phyloP scores from a whole-genome alignment of 495 filamentous ascomycete species.

The Aspergillus carlsbadensis region DNA sequence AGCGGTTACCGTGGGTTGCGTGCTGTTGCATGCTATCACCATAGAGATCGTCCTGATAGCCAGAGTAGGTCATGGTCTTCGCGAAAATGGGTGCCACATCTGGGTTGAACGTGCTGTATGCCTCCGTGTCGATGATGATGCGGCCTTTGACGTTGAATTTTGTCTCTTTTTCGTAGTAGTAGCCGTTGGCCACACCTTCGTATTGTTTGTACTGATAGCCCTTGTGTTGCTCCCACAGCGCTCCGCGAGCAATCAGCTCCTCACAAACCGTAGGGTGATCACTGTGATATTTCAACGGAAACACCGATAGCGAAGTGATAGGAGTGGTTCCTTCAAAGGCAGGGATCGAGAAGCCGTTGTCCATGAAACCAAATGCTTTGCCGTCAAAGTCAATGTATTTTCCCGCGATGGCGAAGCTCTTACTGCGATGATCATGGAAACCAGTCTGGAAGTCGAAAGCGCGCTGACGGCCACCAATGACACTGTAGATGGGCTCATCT shows the following conservation, averaged over 20 bases:
- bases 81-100: slow-evolving; percentile 23
- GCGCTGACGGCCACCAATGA: not conserved
- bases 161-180: slow-evolving; percentile 26
- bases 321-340: slow-evolving; percentile 55
- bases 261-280: slow-evolving; percentile 26
- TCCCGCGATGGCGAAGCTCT: not conserved
- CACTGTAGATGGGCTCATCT: not conserved
- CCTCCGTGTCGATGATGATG: slow-evolving; percentile 55
- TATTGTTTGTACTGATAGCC: slow-evolving; percentile 65
- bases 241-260: slow-evolving; percentile 45
- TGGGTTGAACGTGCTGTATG: slow-evolving; percentile 37
- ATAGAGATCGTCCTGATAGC: too few species aligned
- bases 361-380: slow-evolving; percentile 51
- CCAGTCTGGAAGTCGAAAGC: slow-evolving; percentile 39
- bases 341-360: slow-evolving; percentile 41
- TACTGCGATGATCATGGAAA: slow-evolving; percentile 59
- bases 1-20: too few species aligned
- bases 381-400: slow-evolving; percentile 62
- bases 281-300: slow-evolving; percentile 57
- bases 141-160: slow-evolving; percentile 53
- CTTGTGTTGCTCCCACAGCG: slow-evolving; percentile 50
- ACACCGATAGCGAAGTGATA: slow-evolving; percentile 55
- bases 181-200: slow-evolving; percentile 46
- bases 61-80: not conserved
- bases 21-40: too few species aligned